Base-by-base conservation (phyloP, 169 alveolate species). In the Theileria equi region DNA sequence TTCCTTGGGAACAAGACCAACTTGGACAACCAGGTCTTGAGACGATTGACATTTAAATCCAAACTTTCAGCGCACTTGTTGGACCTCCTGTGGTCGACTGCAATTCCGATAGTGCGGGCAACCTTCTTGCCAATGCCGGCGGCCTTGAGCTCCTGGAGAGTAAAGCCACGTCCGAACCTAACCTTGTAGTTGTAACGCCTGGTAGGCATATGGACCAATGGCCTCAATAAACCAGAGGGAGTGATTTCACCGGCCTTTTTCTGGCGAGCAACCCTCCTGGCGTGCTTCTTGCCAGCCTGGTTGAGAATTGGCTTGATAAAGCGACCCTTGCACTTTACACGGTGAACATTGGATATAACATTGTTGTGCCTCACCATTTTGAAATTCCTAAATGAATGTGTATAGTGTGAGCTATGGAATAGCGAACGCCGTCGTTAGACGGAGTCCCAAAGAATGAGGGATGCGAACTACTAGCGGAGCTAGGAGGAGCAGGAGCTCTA, bases 151-250 rank as follows among this genome's bases (percentile, higher is more conserved):
- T 98, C 99, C 73, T 94, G 95, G 17, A 94, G 88, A 21, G 99
- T 93, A 93, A 98, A 98, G 47, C 99, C 99, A 67, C 98, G 86
- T 68, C 99, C 99, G 52, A 89, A 82, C 67, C 98, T 96, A 26
- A 94, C 79, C 91, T 95, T 96, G 85, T 88, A 81, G 92, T 96
- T 96, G 94, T 98, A 97, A 74, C 98, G 94, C 53, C 94, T 96
- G 19, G 99, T 97, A 47, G 97, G 98, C 57, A 95, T 93, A 63
- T 89, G 97, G 34, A 96, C 98, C 19, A 93, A 63, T 8, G 99
- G 99, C 38, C 98, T 89, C 68, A 95, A 89, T 80, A 86, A 88
- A 54, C 94, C 95, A 41, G 95, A 80, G n/a, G 99, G 99, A 55
- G 97, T 95, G 16, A 98, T 97, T 53, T 82, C 72, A 36, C 95